Evolutionary conservation across 345 rosid species (phyloP).

Genomic region (Syzygium oleosum): DNA sequence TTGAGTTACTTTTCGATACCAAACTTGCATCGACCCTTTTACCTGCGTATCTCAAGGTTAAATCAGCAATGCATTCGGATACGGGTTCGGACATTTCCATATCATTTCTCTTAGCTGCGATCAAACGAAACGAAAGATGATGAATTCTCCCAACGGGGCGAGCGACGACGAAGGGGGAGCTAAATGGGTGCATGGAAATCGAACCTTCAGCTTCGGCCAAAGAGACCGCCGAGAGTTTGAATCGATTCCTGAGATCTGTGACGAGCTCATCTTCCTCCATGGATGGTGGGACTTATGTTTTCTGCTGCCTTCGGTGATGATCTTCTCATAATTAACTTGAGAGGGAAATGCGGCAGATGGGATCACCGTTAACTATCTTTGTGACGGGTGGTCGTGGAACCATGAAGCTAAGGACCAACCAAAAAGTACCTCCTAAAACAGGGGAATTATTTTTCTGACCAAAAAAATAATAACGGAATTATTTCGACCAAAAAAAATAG

Average conservation of each 20-base stretch:
- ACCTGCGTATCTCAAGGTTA: conserved; percentile 8
- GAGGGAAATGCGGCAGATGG: background rate
- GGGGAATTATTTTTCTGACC: background rate
- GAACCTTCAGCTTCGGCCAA: conserved; percentile 5
- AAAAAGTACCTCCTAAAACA: background rate
- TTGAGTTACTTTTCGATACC: background rate
- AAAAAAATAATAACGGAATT: no score
- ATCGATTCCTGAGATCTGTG: background rate
- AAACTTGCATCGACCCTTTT: background rate
- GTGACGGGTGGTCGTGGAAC: background rate
- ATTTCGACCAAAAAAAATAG: no score
- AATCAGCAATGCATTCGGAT: conserved; percentile 1
- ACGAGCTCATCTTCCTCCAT: conserved; percentile 3
- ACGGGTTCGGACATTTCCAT: background rate
- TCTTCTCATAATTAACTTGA: background rate
- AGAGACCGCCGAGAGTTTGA: background rate
- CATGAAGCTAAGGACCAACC: background rate
- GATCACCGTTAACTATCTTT: background rate
- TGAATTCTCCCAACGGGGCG: background rate
- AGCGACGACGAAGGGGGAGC: background rate
- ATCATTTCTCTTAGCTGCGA: background rate
- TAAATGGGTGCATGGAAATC: background rate
- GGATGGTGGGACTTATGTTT: background rate
- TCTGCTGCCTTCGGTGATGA: background rate
- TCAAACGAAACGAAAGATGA: background rate